Conservation (phyloP, 352 stramenopile genomes). For the Blastocystis sp. region DNA sequence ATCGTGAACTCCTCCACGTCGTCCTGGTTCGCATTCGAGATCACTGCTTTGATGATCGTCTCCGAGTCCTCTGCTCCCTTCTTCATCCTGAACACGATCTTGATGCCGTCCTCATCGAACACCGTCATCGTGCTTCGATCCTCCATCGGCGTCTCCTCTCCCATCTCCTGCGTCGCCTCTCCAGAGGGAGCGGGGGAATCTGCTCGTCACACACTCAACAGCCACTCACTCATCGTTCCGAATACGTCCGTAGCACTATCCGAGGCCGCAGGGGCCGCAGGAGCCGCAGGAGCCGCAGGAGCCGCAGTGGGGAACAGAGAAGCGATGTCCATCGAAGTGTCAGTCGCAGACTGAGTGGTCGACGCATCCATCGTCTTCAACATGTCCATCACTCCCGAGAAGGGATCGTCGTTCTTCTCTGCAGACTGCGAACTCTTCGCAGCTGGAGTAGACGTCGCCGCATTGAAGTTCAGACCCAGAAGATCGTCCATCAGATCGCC, state of each 20-base stretch:
- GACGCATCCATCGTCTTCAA: neutral
- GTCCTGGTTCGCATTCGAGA: neutral
- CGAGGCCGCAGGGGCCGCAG: neutral
- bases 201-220: neutral
- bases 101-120: constrained; percentile 40
- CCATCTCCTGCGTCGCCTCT: neutral
- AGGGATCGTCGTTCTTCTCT: neutral
- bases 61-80: constrained; percentile 9
- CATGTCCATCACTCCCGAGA: constrained; percentile 39
- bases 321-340: neutral
- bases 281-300: neutral
- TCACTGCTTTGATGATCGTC: constrained; percentile 42
- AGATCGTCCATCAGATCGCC: constrained; percentile 22
- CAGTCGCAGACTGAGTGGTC: neutral
- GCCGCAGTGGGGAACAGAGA: neutral
- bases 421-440: neutral
- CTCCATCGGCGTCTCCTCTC: neutral
- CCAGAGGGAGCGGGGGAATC: neutral
- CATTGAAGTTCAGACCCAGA: neutral
- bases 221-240: neutral
- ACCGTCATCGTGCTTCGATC: neutral
- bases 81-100: constrained; percentile 43
- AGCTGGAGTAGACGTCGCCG: neutral
- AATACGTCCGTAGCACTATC: neutral
- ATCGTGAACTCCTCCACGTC: constrained; percentile 45